Evolutionary conservation across 1,139 yeast species (phyloP).

Genomic region (Kodamaea fungicola): DNA sequence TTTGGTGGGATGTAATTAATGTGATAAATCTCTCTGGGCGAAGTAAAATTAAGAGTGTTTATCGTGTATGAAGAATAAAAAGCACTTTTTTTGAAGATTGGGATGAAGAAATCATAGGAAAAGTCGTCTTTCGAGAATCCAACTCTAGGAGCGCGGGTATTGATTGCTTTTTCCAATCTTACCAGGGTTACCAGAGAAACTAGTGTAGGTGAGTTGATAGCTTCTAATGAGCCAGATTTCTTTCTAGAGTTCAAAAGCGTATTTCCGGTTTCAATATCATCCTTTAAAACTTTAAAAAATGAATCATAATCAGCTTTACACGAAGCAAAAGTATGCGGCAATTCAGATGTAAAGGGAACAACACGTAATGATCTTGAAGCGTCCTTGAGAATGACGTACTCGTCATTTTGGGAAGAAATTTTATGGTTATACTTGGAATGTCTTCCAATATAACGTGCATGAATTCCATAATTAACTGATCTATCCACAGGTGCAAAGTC

Average conservation of each 20-base stretch:
- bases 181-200: not conserved
- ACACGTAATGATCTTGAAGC: slow-evolving; percentile 27
- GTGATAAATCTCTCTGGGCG: slow-evolving; percentile 26
- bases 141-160: not conserved
- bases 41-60: slow-evolving; percentile 19
- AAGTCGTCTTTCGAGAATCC: slow-evolving; percentile 10
- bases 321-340: not conserved
- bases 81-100: slow-evolving; percentile 13
- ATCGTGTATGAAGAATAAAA: slow-evolving; percentile 12
- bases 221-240: not conserved
- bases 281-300: slow-evolving; percentile 10
- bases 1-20: slow-evolving; percentile 34
- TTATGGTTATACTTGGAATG: slow-evolving; percentile 17
- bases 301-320: slow-evolving; percentile 13
- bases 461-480: slow-evolving; percentile 16
- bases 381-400: slow-evolving; percentile 39
- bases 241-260: slow-evolving; percentile 4
- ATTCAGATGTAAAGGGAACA: slow-evolving; percentile 14
- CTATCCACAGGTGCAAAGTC: slow-evolving; percentile 17
- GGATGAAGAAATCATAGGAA: slow-evolving; percentile 18
- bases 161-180: not conserved
- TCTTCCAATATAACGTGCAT: slow-evolving; percentile 21
- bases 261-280: slow-evolving; percentile 12
- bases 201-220: not conserved
- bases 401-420: slow-evolving; percentile 21